Conservation (phyloP, 495 filamentous ascomycete genomes). For the Talaromyces borbonicus region DNA sequence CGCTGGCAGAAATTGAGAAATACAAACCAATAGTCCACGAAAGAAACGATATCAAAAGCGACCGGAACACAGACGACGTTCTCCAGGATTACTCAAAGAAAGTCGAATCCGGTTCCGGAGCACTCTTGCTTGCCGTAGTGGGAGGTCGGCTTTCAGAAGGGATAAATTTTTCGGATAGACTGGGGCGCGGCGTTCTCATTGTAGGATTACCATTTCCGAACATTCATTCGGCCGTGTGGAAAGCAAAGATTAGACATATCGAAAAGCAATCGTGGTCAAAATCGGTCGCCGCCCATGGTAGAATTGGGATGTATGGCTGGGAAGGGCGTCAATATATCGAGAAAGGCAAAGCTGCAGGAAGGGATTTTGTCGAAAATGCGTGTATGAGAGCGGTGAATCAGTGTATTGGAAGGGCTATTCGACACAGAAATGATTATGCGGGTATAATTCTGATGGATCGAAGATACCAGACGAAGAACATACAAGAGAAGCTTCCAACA, state of each 20-base stretch:
- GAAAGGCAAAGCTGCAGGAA: constrained; percentile 52
- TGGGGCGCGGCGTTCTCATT: constrained; percentile 82
- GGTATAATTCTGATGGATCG: constrained; percentile 77
- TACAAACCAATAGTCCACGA: constrained; percentile 64
- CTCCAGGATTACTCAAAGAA: constrained; percentile 61
- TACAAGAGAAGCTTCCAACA: constrained; percentile 69
- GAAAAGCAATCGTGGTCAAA: constrained; percentile 52
- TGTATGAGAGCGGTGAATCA: constrained; percentile 98
- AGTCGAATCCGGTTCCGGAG: constrained; percentile 59
- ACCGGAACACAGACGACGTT: constrained; percentile 47
- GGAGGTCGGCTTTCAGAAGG: constrained; percentile 93
- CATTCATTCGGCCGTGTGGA: constrained; percentile 80
- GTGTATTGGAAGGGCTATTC: constrained; percentile 84
- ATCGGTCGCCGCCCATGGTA: no score
- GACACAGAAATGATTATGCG: constrained; percentile 82
- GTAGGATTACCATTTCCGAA: constrained; percentile 93
- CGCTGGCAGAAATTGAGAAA: constrained; percentile 30
- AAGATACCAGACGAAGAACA: constrained; percentile 58
- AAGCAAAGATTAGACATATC: constrained; percentile 79
- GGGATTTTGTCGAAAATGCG: constrained; percentile 88
- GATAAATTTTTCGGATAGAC: constrained; percentile 92
- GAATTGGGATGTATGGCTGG: no score
- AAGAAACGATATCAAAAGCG: constrained; percentile 33
- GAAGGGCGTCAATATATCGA: constrained; percentile 11
- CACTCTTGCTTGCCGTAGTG: constrained; percentile 83